Percentiles rank a stretch among this genome's conserved stretches.
phyloP scores from a whole-genome alignment of 1,284 basidiomycete genomes.

The Ceratorhiza oryzae-sativae region DNA sequence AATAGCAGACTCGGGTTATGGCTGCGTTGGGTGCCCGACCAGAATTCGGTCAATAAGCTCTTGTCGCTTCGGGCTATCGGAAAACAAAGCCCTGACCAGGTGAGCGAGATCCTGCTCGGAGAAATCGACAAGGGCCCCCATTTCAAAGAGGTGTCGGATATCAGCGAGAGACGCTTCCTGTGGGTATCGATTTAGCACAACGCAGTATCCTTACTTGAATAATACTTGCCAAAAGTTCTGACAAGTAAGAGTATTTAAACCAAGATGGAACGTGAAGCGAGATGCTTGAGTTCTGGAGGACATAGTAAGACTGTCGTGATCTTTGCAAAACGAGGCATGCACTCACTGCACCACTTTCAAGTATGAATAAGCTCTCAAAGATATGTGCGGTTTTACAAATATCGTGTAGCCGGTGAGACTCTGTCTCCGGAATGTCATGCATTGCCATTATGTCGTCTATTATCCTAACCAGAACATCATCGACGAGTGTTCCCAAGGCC shows the following conservation, averaged over 20 bases:
- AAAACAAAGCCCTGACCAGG: constrained; percentile 87
- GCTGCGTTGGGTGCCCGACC: constrained; percentile 60
- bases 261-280: constrained; percentile 80
- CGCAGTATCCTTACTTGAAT: constrained; percentile 27
- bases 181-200: constrained; percentile 31
- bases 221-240: constrained; percentile 79
- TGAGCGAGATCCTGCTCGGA: constrained; percentile 81
- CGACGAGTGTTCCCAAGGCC: constrained; percentile 77
- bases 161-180: constrained; percentile 94
- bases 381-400: constrained; percentile 80
- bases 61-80: constrained; percentile 83
- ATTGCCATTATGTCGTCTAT: constrained; percentile 79
- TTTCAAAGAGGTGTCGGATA: constrained; percentile 91
- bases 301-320: background rate
- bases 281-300: constrained; percentile 46
- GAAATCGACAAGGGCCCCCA: constrained; percentile 92
- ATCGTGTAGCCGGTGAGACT: constrained; percentile 84
- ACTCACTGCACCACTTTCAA: constrained; percentile 57
- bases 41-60: constrained; percentile 78
- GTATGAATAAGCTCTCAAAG: constrained; percentile 80
- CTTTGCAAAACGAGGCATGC: background rate
- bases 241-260: constrained; percentile 93
- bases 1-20: too few species aligned
- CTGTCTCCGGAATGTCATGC: constrained; percentile 88
- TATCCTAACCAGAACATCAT: constrained; percentile 73